phyloP scores from a whole-genome alignment of 1,284 basidiomycete genomes.

The Melampsora abietis-canadensis region DNA sequence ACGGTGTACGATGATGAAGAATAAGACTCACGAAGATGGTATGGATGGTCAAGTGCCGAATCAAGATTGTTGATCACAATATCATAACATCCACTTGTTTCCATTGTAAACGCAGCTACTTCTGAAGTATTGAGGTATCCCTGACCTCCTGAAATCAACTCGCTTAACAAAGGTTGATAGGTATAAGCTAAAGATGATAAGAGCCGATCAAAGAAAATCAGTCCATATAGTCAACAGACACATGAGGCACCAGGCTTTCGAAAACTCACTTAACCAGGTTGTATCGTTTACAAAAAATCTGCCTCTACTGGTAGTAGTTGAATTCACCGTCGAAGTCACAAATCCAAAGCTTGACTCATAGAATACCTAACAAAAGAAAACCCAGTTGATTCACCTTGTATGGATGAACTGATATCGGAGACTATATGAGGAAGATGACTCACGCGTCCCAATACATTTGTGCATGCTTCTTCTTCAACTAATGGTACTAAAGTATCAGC shows the following conservation, averaged over 20 bases:
- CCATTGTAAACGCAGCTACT: neutral
- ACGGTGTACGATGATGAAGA: slow-evolving; percentile 40
- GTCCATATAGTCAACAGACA: neutral
- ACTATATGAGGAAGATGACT: neutral
- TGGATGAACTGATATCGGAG: neutral
- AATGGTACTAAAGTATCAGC: slow-evolving; percentile 17
- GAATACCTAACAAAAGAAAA: slow-evolving; percentile 19
- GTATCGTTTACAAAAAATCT: slow-evolving; percentile 40
- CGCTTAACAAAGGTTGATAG: slow-evolving; percentile 1
- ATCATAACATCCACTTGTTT: neutral
- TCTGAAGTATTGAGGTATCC: slow-evolving; percentile 8
- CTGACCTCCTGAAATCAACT: neutral
- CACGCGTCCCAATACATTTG: slow-evolving; percentile 32
- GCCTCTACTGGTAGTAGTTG: slow-evolving; percentile 13
- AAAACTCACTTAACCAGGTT: slow-evolving; percentile 35
- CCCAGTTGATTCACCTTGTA: neutral
- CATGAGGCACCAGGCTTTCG: no score
- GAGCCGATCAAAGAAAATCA: no score
- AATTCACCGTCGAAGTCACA: slow-evolving; percentile 8
- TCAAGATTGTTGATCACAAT: slow-evolving; percentile 53
- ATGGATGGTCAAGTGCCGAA: slow-evolving; percentile 52
- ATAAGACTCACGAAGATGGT: slow-evolving; percentile 50
- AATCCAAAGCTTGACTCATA: slow-evolving; percentile 37
- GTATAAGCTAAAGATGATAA: neutral
- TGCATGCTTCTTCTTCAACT: slow-evolving; percentile 20